Base-by-base conservation (phyloP, 805 yeast species). In the Candida mattraensis region DNA sequence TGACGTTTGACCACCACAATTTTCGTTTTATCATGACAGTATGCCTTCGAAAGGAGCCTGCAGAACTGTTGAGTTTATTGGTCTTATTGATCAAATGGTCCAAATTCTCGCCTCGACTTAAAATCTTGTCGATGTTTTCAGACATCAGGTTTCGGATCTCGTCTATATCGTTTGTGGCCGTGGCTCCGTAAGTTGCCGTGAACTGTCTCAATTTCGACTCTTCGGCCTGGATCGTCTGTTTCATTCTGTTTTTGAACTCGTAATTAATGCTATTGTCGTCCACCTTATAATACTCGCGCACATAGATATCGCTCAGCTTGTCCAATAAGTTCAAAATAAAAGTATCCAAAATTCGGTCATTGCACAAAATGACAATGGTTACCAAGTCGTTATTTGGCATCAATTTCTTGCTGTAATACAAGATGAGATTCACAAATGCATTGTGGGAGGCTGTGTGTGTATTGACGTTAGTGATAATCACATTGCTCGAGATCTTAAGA, bases 31-130 rank as follows among this genome's bases (percentile, higher is more conserved):
- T 71, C 34, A 71, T 67, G 16, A 72, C 75, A 1, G 95, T 82
- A 40, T 78, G 72, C 45, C 81, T 76, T 47, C 86, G 78, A 56
- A 87, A 87, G 18, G 81, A 72, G 61, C 68, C 73, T 7, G 93
- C 76, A 22, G 77, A 75, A 24, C 74, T 70, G 46, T 80, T 84
- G 58, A 87, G 70, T 35, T 78, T 69, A 43, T 83, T 82, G 1
- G 96, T 87, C 57, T 87, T 87, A 57, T 81, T 85, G 19, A 87
- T 91, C 44, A 87, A 67, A 24, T 74, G 60, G 46, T 77, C 74
- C 40, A 87, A 76, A 34, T 84, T 72, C 51, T 87, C 95, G 14
- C 94, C 95, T 33, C 96, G 72, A 47, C 77, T 78, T 48, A 87
- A 64, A 17, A 87, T 71, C 53, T 77, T 70, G 49, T 80, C 87